These are phyloP conservation scores for Dunaliella primolecta DNA, from an alignment of 139 green algal species.

Conservation along the genomic window DNA sequence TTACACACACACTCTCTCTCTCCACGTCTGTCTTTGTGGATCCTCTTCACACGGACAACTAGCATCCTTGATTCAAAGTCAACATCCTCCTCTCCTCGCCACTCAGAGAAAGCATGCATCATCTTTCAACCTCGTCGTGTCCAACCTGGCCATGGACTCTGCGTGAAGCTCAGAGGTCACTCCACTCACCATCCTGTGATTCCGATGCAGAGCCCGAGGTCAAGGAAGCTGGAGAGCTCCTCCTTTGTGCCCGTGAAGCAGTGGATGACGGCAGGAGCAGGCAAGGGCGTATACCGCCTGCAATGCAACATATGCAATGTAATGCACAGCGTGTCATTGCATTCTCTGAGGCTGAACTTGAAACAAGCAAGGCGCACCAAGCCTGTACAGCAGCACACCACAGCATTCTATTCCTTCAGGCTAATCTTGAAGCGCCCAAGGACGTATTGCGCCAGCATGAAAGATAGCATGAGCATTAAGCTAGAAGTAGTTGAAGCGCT, in stretches of 20 bases:
- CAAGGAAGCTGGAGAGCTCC: slow-evolving; percentile 58
- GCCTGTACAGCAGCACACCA: background rate
- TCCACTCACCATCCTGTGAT: slow-evolving; percentile 67
- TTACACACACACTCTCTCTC: too few relatives aligned
- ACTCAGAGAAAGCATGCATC: too few relatives aligned
- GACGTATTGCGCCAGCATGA: too few relatives aligned
- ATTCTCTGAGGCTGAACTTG: background rate
- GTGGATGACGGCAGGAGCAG: slow-evolving; percentile 59
- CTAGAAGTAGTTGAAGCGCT: too few relatives aligned
- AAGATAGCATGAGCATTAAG: too few relatives aligned
- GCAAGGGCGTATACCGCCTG: slow-evolving; percentile 11
- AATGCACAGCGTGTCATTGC: background rate
- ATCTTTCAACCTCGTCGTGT: too few relatives aligned
- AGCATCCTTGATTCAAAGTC: too few relatives aligned
- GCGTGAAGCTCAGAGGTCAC: too few relatives aligned
- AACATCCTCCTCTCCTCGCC: too few relatives aligned
- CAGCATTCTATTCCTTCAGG: background rate
- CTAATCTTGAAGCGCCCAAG: background rate
- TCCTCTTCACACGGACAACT: too few relatives aligned
- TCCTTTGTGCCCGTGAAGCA: slow-evolving; percentile 66
- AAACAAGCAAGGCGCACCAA: background rate
- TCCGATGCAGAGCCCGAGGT: slow-evolving; percentile 60
- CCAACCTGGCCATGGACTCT: too few relatives aligned
- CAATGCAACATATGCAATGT: background rate
- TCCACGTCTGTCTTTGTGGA: too few relatives aligned